phyloP scores from a whole-genome alignment of 192 early-diverging fungal genomes.

The Phycomyces nitens region DNA sequence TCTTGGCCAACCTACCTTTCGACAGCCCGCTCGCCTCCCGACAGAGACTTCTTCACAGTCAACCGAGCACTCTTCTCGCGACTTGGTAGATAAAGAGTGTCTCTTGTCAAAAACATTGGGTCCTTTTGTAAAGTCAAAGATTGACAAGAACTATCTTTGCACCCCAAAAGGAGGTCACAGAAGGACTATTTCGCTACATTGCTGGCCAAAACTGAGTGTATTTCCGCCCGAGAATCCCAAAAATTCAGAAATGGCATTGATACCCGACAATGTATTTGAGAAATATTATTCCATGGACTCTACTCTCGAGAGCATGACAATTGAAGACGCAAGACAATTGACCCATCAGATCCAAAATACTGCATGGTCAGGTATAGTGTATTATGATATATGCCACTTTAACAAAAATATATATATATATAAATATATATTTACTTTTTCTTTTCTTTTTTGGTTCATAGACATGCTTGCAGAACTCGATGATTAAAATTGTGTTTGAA shows the following conservation, averaged over 20 bases:
- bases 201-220: background rate
- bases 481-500: too few relatives aligned
- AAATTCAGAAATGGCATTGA: background rate
- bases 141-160: too few relatives aligned
- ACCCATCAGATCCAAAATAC: background rate
- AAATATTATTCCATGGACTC: constrained; percentile 9
- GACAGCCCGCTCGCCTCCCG: too few relatives aligned
- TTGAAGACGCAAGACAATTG: background rate
- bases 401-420: too few relatives aligned
- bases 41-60: too few relatives aligned
- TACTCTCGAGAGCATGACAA: background rate
- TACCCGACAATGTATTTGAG: background rate
- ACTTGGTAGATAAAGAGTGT: background rate
- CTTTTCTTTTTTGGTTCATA: background rate
- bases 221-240: background rate
- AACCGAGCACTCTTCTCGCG: background rate
- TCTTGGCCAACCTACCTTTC: too few relatives aligned
- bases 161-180: background rate
- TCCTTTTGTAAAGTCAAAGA: background rate
- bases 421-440: too few relatives aligned
- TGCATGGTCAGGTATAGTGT: background rate
- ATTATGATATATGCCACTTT: too few relatives aligned
- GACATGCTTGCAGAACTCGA: too few relatives aligned
- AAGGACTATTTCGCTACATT: too few relatives aligned
- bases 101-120: background rate